Evolutionary conservation across 371 early-diverging fungal genomes (phyloP).

Genomic region (Mortierella sp.): DNA sequence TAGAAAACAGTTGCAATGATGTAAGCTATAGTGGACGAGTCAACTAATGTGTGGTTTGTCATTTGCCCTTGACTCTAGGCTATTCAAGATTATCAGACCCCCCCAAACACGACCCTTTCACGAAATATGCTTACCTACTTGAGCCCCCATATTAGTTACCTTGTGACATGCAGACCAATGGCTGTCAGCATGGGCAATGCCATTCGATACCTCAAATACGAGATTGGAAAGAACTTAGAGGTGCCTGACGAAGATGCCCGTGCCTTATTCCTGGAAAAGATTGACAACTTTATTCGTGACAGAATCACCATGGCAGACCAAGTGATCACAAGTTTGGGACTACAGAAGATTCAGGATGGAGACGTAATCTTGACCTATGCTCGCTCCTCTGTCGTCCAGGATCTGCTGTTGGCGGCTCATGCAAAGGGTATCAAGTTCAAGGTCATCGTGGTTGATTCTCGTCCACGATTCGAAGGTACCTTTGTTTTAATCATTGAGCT

Average conservation of each 20-base stretch:
- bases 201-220: slow-evolving; percentile 91
- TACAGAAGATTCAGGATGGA: slow-evolving; percentile 93
- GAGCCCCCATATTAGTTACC: slow-evolving; percentile 91
- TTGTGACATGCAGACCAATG: slow-evolving; percentile 87
- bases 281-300: slow-evolving; percentile 92
- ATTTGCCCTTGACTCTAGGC: slow-evolving; percentile 66
- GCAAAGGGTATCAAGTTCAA: slow-evolving; percentile 82
- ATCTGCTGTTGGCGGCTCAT: slow-evolving; percentile 84
- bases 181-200: slow-evolving; percentile 95
- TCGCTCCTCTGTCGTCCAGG: slow-evolving; percentile 88
- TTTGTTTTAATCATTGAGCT: not conserved
- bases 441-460: slow-evolving; percentile 94
- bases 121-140: slow-evolving; percentile 88
- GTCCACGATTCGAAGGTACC: slow-evolving; percentile 91
- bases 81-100: slow-evolving; percentile 93
- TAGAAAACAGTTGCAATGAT: not conserved
- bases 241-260: slow-evolving; percentile 84
- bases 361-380: slow-evolving; percentile 95
- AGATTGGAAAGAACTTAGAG: slow-evolving; percentile 81
- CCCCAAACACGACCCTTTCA: slow-evolving; percentile 84
- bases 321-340: slow-evolving; percentile 81
- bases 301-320: slow-evolving; percentile 89
- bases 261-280: slow-evolving; percentile 71
- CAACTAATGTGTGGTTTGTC: not conserved
- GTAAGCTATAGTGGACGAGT: not conserved